Conservation (phyloP, 2,329 filamentous ascomycete species). For the Nemania serpens region DNA sequence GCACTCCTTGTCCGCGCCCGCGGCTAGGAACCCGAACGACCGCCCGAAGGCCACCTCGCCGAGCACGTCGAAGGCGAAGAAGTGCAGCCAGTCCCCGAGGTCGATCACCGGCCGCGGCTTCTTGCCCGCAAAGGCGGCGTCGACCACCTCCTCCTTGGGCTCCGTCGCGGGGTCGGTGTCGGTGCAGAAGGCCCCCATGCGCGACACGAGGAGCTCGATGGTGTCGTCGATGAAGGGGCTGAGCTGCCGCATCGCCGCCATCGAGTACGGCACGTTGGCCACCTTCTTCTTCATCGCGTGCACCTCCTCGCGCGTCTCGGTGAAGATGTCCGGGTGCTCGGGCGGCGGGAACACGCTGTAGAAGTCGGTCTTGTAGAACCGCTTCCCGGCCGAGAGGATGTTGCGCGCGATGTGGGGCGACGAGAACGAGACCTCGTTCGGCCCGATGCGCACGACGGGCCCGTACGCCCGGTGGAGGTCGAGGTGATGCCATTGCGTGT, state of each 20-base stretch:
- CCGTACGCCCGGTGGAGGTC: conserved; percentile 52
- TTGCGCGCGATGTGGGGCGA: conserved; percentile 52
- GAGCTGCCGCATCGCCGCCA: conserved; percentile 58
- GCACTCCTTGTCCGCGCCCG: conserved; percentile 54
- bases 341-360: conserved; percentile 60
- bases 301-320: conserved; percentile 57
- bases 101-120: conserved; percentile 43
- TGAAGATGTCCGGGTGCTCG: conserved; percentile 63
- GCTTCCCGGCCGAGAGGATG: conserved; percentile 54
- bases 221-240: conserved; percentile 57
- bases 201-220: conserved; percentile 50
- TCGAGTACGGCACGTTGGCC: conserved; percentile 56
- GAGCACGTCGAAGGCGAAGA: conserved; percentile 54
- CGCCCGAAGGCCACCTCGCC: conserved; percentile 57
- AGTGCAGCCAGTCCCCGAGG: conserved; percentile 53
- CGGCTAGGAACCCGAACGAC: conserved; percentile 57
- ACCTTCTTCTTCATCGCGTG: conserved; percentile 61
- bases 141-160: neutral
- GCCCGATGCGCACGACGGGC: conserved; percentile 54
- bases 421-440: conserved; percentile 53
- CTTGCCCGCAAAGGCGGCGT: neutral
- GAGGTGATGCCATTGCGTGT: conserved; percentile 50
- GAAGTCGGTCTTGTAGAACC: conserved; percentile 58
- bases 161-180: conserved; percentile 11
- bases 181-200: conserved; percentile 48